Percentiles rank a stretch among this genome's conserved stretches.
Evolutionary conservation across 192 early-diverging fungal genomes (phyloP).

Genomic region (Spizellomyces punctatus): DNA sequence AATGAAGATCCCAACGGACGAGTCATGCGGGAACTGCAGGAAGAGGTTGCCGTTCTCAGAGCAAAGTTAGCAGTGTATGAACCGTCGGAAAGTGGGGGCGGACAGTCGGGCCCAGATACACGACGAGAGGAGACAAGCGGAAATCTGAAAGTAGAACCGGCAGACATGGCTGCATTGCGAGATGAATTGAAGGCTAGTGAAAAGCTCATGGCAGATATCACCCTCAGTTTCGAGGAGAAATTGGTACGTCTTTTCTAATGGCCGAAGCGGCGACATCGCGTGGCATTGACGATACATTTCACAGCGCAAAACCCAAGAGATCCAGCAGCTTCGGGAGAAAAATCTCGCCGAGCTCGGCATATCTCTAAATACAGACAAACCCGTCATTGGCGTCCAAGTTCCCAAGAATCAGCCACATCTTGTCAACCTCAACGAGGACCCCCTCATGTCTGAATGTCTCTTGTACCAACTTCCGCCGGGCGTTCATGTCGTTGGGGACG

Average conservation of each 20-base stretch:
- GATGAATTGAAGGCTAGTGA: constrained; percentile 84
- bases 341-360: constrained; percentile 82
- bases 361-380: constrained; percentile 51
- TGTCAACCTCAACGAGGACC: constrained; percentile 89
- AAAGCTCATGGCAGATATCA: constrained; percentile 83
- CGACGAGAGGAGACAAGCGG: not conserved
- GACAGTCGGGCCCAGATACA: not conserved
- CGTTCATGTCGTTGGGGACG: constrained; percentile 64
- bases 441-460: constrained; percentile 85
- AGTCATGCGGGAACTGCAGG: constrained; percentile 80
- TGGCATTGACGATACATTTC: not conserved
- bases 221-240: constrained; percentile 84
- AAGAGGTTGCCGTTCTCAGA: constrained; percentile 72
- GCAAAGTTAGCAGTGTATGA: constrained; percentile 54
- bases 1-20: constrained; percentile 77
- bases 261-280: not conserved
- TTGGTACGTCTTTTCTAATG: constrained; percentile 39
- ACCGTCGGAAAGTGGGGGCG: not conserved
- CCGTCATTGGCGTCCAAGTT: constrained; percentile 71
- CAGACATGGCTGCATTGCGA: constrained; percentile 46
- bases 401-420: constrained; percentile 83
- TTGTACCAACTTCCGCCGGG: constrained; percentile 86
- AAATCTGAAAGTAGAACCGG: constrained; percentile 11
- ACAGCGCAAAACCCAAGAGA: constrained; percentile 61
- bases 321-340: constrained; percentile 73